A percentile compares a stretch with the other conserved stretches of the same genome.
Conservation (phyloP, 2,329 filamentous ascomycete species). For the Aspergillus sp. region DNA sequence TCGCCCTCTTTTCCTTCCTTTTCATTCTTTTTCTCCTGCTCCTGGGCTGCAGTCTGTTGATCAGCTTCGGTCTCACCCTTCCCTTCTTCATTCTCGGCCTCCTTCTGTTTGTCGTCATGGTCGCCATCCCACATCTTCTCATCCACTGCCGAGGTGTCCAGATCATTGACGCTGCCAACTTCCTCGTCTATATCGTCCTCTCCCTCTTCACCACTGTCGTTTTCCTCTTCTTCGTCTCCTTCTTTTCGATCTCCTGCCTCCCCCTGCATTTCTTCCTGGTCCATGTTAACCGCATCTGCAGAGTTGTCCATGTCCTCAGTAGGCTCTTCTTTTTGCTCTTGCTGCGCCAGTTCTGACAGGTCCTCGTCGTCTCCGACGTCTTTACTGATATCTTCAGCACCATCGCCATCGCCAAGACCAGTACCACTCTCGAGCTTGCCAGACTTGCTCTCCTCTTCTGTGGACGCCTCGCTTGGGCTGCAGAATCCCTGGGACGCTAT, state of each 20-base stretch:
- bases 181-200: slow-evolving; percentile 79
- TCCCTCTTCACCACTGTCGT: slow-evolving; percentile 59
- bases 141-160: slow-evolving; percentile 85
- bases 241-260: slow-evolving; percentile 61
- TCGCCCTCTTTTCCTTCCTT: slow-evolving; percentile 45
- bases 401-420: slow-evolving; percentile 90
- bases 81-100: slow-evolving; percentile 71
- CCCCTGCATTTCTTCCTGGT: slow-evolving; percentile 85
- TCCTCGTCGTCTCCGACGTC: slow-evolving; percentile 94
- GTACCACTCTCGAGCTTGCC: slow-evolving; percentile 87
- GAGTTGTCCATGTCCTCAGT: slow-evolving; percentile 41
- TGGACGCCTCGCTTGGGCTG: slow-evolving; percentile 75
- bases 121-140: slow-evolving; percentile 99
- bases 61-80: slow-evolving; percentile 49
- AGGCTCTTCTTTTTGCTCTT: slow-evolving; percentile 61
- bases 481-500: slow-evolving; percentile 87
- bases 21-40: slow-evolving; percentile 45
- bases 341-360: slow-evolving; percentile 82
- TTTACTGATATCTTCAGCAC: slow-evolving; percentile 95
- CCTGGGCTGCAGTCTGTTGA: slow-evolving; percentile 58
- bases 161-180: slow-evolving; percentile 81
- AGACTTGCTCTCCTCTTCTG: slow-evolving; percentile 62
- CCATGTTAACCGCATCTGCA: slow-evolving; percentile 51
- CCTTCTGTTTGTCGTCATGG: slow-evolving; percentile 58
- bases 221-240: slow-evolving; percentile 46